Conservation (phyloP, 768 basidiomycete genomes). For the Leccinum aurantiacum region DNA sequence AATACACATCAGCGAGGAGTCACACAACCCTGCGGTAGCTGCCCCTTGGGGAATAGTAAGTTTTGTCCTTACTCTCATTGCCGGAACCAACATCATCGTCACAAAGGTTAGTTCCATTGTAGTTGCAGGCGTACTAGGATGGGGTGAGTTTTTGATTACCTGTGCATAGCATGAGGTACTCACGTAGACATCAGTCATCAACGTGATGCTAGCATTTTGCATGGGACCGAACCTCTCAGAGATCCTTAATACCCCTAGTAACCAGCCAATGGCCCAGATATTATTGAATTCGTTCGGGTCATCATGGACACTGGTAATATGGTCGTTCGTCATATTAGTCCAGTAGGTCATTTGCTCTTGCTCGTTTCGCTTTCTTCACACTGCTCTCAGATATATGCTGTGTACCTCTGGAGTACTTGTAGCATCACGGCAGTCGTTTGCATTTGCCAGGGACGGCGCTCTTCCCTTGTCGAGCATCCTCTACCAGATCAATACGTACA, state of each 20-base stretch:
- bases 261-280: conserved; percentile 45
- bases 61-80: neutral
- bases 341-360: too few relatives aligned
- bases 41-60: conserved; percentile 58
- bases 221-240: conserved; percentile 50
- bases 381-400: too few relatives aligned
- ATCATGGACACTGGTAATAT: conserved; percentile 43
- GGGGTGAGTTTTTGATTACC: conserved; percentile 30
- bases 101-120: conserved; percentile 36
- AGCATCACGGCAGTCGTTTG: too few relatives aligned
- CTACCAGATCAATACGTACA: too few relatives aligned
- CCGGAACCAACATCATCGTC: neutral
- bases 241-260: conserved; percentile 30
- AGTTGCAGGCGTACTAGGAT: conserved; percentile 46
- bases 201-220: conserved; percentile 55
- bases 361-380: too few relatives aligned
- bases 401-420: too few relatives aligned
- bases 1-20: conserved; percentile 54
- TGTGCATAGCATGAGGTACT: neutral
- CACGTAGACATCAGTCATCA: conserved; percentile 36
- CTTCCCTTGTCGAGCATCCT: too few relatives aligned
- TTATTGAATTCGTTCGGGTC: conserved; percentile 41
- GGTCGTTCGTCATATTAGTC: too few relatives aligned
- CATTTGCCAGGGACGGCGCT: too few relatives aligned
- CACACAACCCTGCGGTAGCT: conserved; percentile 51